phyloP scores from a whole-genome alignment of 2,329 filamentous ascomycete genomes.

The Xylaria sp. region DNA sequence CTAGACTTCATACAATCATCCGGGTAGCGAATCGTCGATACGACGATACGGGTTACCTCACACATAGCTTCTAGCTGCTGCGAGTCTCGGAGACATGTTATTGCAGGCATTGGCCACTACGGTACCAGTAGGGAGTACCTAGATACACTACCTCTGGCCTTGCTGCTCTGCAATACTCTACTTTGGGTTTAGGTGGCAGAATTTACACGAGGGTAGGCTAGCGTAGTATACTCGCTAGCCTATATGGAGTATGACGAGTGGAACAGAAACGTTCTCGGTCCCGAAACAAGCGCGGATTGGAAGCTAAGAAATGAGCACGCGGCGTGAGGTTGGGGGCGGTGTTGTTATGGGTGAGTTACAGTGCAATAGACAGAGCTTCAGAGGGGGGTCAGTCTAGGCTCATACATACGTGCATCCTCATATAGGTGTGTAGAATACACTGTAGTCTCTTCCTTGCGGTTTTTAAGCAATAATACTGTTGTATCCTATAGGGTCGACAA shows the following conservation, averaged over 20 bases:
- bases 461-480: background rate
- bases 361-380: background rate
- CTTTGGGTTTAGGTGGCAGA: background rate
- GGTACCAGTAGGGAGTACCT: background rate
- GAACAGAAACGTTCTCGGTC: slow-evolving; percentile 26
- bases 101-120: background rate
- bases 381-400: slow-evolving; percentile 3
- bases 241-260: slow-evolving; percentile 10
- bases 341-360: slow-evolving; percentile 5
- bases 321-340: slow-evolving; percentile 10
- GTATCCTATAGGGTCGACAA: background rate
- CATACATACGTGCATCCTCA: background rate
- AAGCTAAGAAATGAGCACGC: slow-evolving; percentile 17
- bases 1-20: slow-evolving; percentile 5
- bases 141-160: background rate
- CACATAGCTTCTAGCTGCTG: background rate
- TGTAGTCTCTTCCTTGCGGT: background rate
- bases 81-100: slow-evolving; percentile 3
- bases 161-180: background rate
- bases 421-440: background rate
- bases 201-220: background rate
- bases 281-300: slow-evolving; percentile 26
- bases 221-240: slow-evolving; percentile 7
- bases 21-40: slow-evolving; percentile 2
- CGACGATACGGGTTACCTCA: slow-evolving; percentile 1